Evolutionary conservation across 1,139 yeast species (phyloP), one percentile per base, ranked within the genome.

Genomic region (Sugiyamaella xylanicola): DNA sequence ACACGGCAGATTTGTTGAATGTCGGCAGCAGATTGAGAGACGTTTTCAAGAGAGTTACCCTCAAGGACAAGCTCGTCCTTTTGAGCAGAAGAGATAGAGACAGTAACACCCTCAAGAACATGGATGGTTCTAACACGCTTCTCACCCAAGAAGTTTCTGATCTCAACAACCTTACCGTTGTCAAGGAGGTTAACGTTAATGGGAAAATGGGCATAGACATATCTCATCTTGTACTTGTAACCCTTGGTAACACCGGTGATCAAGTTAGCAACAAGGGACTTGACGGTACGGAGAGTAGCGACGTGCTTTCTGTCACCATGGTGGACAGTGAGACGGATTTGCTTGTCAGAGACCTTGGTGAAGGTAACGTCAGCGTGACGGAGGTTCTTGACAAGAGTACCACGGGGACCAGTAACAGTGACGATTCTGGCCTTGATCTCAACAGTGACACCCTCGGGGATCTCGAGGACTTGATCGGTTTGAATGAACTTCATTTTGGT

Each of bases 141-240:
- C 83, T 92, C 97, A 82, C 97, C 97, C 82, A 93, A 86, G 86
- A 90, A 93, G 84, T 93, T 93, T 88, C 99, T 92, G 84, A 95
- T 92, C 83, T 95, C 99, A 72, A 93, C 87, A 74, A 73, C 83
- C 65, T 82, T 78, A 63, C 83, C 79, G 72, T 91, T 93, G 57
- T 90, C 87, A 71, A 82, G 78, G 70, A 89, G 86, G 84, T 92
- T 93, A 71, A 93, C 97, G 81, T 95, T 93, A 82, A 95, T 95
- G 77, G 99, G 99, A 96, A 93, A 93, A 89, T 95, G 99, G 86
- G 99, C 99, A 77, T 93, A 95, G 69, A 93, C 99, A 79, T 91
- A 92, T 85, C 98, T 90, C 97, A 93, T 86, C 92, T 93, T 93
- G 95, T 93, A 93, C 82, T 88, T 86, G 96, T 82, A 93, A 79